Evolutionary conservation across 1,284 basidiomycete genomes (phyloP).

Genomic region (Ceratobasidium theobromae): DNA sequence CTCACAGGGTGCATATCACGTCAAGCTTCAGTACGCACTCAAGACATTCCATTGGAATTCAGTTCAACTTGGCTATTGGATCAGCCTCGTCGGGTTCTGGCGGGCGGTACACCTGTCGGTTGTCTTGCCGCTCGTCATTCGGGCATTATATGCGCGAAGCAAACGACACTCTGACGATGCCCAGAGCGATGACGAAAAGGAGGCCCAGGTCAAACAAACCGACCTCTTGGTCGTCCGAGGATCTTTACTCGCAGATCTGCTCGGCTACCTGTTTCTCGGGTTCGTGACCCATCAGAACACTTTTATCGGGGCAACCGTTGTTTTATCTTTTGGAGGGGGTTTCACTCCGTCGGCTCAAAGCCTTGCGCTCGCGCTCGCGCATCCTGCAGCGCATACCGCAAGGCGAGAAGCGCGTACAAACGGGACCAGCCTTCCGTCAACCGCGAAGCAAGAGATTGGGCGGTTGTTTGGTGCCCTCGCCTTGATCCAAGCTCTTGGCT

Average conservation of each 20-base stretch:
- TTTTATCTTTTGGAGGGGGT: conserved; percentile 58
- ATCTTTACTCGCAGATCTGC: conserved; percentile 60
- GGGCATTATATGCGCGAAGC: conserved; percentile 14
- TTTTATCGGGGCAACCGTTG: conserved; percentile 53
- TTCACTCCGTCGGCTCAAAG: conserved; percentile 66
- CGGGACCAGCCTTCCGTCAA: background rate
- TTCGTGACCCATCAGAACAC: conserved; percentile 47
- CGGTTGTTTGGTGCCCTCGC: conserved; percentile 70
- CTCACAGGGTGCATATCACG: conserved; percentile 55
- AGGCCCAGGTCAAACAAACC: conserved; percentile 16
- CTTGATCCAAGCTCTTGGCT: conserved; percentile 55
- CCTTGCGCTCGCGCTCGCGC: conserved; percentile 64
- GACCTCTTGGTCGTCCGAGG: conserved; percentile 61
- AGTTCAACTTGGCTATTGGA: conserved; percentile 70
- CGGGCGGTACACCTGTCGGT: conserved; percentile 64
- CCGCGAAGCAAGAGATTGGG: conserved; percentile 44
- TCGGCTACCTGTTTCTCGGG: conserved; percentile 56
- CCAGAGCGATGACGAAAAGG: background rate
- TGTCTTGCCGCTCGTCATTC: conserved; percentile 53
- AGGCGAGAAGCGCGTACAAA: background rate
- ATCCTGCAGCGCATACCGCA: conserved; percentile 32
- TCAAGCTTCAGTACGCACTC: conserved; percentile 68
- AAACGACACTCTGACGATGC: background rate
- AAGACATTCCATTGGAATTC: conserved; percentile 72
- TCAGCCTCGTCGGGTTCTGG: conserved; percentile 59